phyloP scores from a whole-genome alignment of 192 early-diverging fungal species.

The Piromyces finnis region DNA sequence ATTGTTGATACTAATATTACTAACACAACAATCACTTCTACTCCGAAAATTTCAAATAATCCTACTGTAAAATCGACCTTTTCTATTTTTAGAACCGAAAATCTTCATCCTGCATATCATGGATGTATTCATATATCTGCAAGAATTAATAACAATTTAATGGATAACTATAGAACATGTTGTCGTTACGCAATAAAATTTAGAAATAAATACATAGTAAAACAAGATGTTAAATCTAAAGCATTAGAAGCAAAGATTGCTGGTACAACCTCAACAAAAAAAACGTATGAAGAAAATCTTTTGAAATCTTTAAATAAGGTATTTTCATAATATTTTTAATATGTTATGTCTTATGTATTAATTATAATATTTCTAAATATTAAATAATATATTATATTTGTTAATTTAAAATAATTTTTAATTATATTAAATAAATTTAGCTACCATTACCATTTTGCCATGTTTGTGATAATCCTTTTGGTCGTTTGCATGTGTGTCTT shows the following conservation, averaged over 20 bases:
- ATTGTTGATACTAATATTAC: not conserved
- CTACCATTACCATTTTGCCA: constrained; percentile 37
- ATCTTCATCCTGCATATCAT: not conserved
- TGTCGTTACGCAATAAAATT: not conserved
- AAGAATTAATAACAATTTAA: not conserved
- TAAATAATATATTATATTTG: no score
- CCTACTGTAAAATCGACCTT: not conserved
- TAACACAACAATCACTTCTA: not conserved
- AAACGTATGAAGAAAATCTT: not conserved
- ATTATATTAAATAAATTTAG: no score
- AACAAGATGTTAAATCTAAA: not conserved
- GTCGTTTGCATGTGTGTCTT: constrained; percentile 64
- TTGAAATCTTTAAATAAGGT: not conserved
- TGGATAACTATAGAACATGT: not conserved
- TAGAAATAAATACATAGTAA: not conserved
- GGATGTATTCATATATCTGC: not conserved
- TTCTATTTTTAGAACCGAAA: not conserved
- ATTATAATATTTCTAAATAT: no score
- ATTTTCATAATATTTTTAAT: not conserved
- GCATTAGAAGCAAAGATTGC: not conserved
- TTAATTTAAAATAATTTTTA: no score
- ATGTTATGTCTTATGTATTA: no score
- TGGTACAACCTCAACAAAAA: not conserved
- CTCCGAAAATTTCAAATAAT: not conserved
- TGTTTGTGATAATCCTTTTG: constrained; percentile 28